Evolutionary conservation across 129 eudicot genomes (phyloP), one percentile per base, ranked within the genome.

Genomic region (Oenanthe sinensis): DNA sequence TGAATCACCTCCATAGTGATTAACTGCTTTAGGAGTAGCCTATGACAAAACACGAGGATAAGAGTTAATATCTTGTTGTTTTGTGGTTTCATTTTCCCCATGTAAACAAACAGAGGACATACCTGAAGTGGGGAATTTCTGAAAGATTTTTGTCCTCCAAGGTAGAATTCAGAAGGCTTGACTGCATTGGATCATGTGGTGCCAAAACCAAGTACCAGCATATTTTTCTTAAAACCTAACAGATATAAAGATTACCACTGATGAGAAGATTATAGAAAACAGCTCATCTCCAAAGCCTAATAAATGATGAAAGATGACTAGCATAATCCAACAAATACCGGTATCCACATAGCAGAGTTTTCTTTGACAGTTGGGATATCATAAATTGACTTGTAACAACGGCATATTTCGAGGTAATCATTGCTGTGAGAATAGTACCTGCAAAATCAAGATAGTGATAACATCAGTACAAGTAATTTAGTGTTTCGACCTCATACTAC

Each of bases 101-200:
- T 1, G 19, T 28, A 45, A 45, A 1, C 1, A 17, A 30, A 26
- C 70, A 15, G 22, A 65, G 47, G 58, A 36, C 69, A 80, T 79
- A 91, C 98, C 86, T 91, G 76, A 93, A 93, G 71, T 93, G 94
- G 58, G 97, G 93, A 49, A 91, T 87, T 81, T 93, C 98, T 72
- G 96, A 91, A 45, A 89, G 88, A 58, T 93, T 91, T 82, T 91
- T 93, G 77, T 93, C 98, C 86, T 90, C 96, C 87, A 94, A 85
- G 52, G 98, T 94, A 43, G 97, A 84, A 83, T 94, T 89, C 55
- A 91, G 84, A 85, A 93, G 98, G 80, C 98, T 91, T 5, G 97
- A 91, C 88, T 93, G 97, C 97, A 93, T 93, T 33, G 98, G 93
- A 87, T 90, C 97, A 84, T 93, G 97, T 72, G 98, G 98, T 58